Conservation (phyloP, 2,329 filamentous ascomycete species). For the Paracoccidioides brasiliensis region DNA sequence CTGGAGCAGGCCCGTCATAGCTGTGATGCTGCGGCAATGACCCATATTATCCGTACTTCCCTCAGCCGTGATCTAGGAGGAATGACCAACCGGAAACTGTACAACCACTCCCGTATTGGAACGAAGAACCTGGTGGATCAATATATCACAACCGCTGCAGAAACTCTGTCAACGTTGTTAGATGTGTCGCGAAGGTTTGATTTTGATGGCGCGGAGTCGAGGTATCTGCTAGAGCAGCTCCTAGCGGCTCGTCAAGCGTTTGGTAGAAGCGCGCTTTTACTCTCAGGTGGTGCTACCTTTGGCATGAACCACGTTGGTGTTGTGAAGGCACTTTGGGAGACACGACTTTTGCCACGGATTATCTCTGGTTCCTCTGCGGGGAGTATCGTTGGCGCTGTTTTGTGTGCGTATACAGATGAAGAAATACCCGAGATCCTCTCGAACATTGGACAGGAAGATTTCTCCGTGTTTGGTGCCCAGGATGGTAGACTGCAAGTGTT, state of each 20-base stretch:
- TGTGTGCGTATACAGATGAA: constrained; percentile 65
- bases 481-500: constrained; percentile 49
- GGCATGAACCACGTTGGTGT: constrained; percentile 90
- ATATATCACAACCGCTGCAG: constrained; percentile 68
- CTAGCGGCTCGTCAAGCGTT: constrained; percentile 64
- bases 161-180: constrained; percentile 60
- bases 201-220: constrained; percentile 44
- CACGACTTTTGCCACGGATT: constrained; percentile 64
- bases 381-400: constrained; percentile 69
- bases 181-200: constrained; percentile 43
- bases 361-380: constrained; percentile 80
- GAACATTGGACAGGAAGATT: constrained; percentile 63
- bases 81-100: constrained; percentile 72
- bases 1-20: constrained; percentile 61
- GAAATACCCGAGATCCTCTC: constrained; percentile 59
- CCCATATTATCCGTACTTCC: constrained; percentile 66
- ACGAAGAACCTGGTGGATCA: constrained; percentile 78
- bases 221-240: constrained; percentile 52
- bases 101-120: constrained; percentile 71
- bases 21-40: constrained; percentile 62
- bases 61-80: constrained; percentile 70
- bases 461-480: constrained; percentile 63
- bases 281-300: constrained; percentile 79
- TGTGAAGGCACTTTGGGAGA: constrained; percentile 65
- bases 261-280: constrained; percentile 66